Base-by-base conservation (phyloP, 257 asterid species). In the Lavandula angustifolia region DNA sequence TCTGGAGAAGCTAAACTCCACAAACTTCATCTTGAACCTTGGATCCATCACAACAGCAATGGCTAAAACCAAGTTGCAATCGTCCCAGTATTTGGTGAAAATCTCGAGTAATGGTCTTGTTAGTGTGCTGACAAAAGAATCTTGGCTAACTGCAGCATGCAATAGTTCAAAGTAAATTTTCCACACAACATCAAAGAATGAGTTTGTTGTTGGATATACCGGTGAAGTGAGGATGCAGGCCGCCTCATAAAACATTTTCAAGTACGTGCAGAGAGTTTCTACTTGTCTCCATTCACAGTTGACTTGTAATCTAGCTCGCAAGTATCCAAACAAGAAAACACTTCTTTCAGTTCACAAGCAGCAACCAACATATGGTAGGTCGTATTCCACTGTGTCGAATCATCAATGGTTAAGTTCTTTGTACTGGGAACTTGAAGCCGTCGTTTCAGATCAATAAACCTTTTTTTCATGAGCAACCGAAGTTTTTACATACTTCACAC, bases 391-490 rank as follows among this genome's bases (percentile, higher is more conserved):
- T 81, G 86, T 8, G 81, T 71, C 60, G 60, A 54, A 72, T 92
- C 88, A 68, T 92, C 97, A 8, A 78, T 43, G 14, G 27, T 31
- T 29, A 92, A 69, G 76, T 53, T 72, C 85, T 84, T 89, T 35
- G 82, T 62, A 66, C 95, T 77, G n/a, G 94, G 94, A 47, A 87
- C 91, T 80, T 92, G 98, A 63, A 92, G 96, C 70, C 79, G 87
- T 46, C 76, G 83, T 76, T 76, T 89, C 66, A 87, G 55, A 35
- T 75, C 75, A 44, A 57, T 49, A 62, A 89, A 92, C 55, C 66
- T 85, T 42, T 80, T 80, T 84, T 67, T 79, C 91, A 60, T 69
- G 79, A 56, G 50, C 51, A 2, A 70, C 76, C 0, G 89, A 85
- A 9, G 86, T 81, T 76, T 77, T 80, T 37, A 87, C 86, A 54